Evolutionary conservation across 2,329 filamentous ascomycete species (phyloP).

Genomic region (Neonectria ditissima): DNA sequence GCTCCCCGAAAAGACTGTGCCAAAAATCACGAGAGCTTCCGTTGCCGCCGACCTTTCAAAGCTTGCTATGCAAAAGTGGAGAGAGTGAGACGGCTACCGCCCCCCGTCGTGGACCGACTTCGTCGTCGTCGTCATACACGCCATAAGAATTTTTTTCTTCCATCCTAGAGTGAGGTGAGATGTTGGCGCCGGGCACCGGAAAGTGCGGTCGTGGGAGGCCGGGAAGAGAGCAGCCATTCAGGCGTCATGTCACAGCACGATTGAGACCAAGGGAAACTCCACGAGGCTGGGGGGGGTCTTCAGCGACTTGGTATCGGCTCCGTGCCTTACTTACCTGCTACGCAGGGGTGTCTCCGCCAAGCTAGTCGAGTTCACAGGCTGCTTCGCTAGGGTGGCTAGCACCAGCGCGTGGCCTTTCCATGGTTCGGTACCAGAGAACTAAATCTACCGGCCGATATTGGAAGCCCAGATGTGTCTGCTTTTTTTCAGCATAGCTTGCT

Average conservation of each 20-base stretch:
- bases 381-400: conserved; percentile 16
- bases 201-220: background rate
- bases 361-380: conserved; percentile 3
- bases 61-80: conserved; percentile 16
- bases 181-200: background rate
- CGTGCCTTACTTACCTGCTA: conserved; percentile 35
- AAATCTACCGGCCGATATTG: conserved; percentile 14
- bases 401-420: conserved; percentile 19
- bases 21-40: conserved; percentile 21
- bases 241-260: conserved; percentile 10
- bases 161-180: background rate
- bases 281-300: conserved; percentile 31
- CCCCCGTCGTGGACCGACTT: conserved; percentile 9
- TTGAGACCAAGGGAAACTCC: conserved; percentile 32
- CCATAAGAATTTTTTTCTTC: background rate
- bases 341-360: conserved; percentile 28
- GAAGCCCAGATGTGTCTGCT: conserved; percentile 2
- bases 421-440: conserved; percentile 31
- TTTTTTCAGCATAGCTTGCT: background rate
- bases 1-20: conserved; percentile 14
- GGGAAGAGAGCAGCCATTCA: conserved; percentile 6
- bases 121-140: conserved; percentile 8
- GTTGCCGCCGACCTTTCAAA: background rate
- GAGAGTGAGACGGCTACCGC: background rate
- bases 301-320: conserved; percentile 40